phyloP scores from a whole-genome alignment of 768 basidiomycete genomes.

The Russula olivacea region DNA sequence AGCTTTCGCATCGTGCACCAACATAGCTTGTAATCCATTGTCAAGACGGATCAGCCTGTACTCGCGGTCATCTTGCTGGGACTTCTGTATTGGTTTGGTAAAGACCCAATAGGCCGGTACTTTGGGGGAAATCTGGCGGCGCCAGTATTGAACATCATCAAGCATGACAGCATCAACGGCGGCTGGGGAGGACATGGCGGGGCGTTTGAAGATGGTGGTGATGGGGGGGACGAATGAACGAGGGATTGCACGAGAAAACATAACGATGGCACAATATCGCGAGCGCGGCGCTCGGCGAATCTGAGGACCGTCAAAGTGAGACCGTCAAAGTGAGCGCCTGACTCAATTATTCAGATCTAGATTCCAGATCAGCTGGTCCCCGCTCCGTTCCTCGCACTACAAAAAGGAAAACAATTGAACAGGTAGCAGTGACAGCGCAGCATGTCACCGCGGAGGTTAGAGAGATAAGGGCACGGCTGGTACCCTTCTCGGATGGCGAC shows the following conservation, averaged over 20 bases:
- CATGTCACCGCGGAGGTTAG: no score
- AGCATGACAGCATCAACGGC: background rate
- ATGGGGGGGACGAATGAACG: conserved; percentile 2
- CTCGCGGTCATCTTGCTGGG: conserved; percentile 69
- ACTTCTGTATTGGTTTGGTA: conserved; percentile 57
- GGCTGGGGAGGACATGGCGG: background rate
- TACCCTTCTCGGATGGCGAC: no score
- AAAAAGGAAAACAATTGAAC: no score
- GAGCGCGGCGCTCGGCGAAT: background rate
- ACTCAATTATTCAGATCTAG: background rate
- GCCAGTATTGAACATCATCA: conserved; percentile 23
- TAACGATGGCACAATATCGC: conserved; percentile 9
- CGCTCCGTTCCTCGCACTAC: no score
- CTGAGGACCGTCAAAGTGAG: conserved; percentile 10
- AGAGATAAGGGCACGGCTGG: no score
- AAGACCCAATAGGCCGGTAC: conserved; percentile 43
- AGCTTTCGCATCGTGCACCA: conserved; percentile 77
- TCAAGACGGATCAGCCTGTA: conserved; percentile 79
- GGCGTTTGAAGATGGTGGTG: background rate
- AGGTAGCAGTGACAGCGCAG: no score
- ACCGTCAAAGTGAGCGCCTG: conserved; percentile 11
- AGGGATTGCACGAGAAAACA: background rate
- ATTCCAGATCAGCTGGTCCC: background rate
- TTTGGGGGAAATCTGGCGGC: conserved; percentile 1
- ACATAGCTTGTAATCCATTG: conserved; percentile 82